Percentiles rank a stretch among this genome's conserved stretches.
Conservation (phyloP, 768 basidiomycete genomes). For the Paxillus ammoniavirescens region DNA sequence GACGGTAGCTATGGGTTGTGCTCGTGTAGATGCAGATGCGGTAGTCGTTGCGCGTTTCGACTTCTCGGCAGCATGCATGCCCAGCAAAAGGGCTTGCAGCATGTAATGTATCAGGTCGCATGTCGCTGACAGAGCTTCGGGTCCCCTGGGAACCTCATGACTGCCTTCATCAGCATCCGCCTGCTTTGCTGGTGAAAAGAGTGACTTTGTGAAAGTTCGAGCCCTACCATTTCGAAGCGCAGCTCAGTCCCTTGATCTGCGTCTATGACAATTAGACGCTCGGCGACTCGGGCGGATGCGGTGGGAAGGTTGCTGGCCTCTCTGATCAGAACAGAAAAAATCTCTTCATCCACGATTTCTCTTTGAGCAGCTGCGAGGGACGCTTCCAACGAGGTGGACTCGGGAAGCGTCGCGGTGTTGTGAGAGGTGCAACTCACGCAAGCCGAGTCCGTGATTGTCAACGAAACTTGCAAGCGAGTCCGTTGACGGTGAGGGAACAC, state of each 20-base stretch:
- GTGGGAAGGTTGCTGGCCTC: constrained; percentile 79
- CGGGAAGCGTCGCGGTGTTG: constrained; percentile 34
- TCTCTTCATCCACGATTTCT: constrained; percentile 79
- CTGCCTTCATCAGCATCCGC: constrained; percentile 30
- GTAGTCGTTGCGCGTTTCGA: constrained; percentile 34
- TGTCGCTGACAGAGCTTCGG: constrained; percentile 29
- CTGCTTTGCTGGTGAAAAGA: constrained; percentile 24
- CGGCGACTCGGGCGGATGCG: constrained; percentile 74
- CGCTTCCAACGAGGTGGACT: constrained; percentile 44
- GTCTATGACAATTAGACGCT: constrained; percentile 73
- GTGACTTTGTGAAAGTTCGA: not conserved
- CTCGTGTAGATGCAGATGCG: constrained; percentile 24
- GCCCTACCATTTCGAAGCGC: constrained; percentile 68
- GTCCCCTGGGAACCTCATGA: constrained; percentile 6
- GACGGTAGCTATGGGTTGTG: constrained; percentile 14
- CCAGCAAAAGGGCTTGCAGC: constrained; percentile 63
- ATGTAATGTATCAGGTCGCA: constrained; percentile 70
- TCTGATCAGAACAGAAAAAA: constrained; percentile 68
- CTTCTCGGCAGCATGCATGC: constrained; percentile 54
- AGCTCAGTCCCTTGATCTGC: constrained; percentile 70
- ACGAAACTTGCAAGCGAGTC: constrained; percentile 60
- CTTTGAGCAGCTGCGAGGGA: constrained; percentile 59
- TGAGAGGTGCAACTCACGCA: constrained; percentile 34
- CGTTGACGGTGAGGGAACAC: constrained; percentile 65
- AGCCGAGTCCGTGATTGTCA: constrained; percentile 36